Evolutionary conservation across 202 grass and related monocot species (phyloP).

Genomic region (Panicum hallii): DNA sequence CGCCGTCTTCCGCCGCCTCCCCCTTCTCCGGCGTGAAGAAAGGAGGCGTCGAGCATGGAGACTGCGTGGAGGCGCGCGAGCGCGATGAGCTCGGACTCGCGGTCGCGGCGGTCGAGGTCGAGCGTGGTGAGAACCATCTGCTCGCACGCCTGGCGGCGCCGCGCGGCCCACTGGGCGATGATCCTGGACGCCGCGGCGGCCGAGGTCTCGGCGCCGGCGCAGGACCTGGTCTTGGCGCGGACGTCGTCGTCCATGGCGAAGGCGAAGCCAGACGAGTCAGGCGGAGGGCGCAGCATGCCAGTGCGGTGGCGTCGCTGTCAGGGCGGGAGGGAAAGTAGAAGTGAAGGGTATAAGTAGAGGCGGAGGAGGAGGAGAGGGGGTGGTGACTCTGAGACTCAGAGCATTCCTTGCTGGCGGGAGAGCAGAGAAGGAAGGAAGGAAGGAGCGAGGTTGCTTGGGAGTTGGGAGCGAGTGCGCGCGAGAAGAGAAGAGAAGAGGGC

Average conservation of each 20-base stretch:
- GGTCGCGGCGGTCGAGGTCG: conserved; percentile 71
- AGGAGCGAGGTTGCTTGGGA: neutral
- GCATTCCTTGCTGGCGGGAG: conserved; percentile 34
- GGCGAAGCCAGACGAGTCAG: no score
- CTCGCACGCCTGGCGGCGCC: conserved; percentile 68
- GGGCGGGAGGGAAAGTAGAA: conserved; percentile 5
- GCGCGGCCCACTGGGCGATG: conserved; percentile 66
- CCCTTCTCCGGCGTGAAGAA: conserved; percentile 43
- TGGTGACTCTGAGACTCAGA: neutral
- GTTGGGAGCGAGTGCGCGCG: neutral
- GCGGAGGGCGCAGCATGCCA: no score
- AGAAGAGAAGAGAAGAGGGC: neutral
- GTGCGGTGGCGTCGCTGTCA: conserved; percentile 6
- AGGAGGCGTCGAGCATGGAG: conserved; percentile 87
- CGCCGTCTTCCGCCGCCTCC: conserved; percentile 23
- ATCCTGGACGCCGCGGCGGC: conserved; percentile 57
- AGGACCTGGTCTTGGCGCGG: conserved; percentile 35
- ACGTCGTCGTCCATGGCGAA: conserved; percentile 27
- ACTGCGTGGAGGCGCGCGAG: conserved; percentile 93
- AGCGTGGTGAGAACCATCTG: conserved; percentile 82
- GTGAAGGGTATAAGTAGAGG: conserved; percentile 39
- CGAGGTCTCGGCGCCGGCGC: conserved; percentile 50
- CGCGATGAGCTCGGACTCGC: conserved; percentile 87
- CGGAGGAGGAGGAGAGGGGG: neutral
- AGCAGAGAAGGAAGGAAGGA: neutral